phyloP scores from a whole-genome alignment of 495 filamentous ascomycete genomes.

The Talaromyces trachyspermus region DNA sequence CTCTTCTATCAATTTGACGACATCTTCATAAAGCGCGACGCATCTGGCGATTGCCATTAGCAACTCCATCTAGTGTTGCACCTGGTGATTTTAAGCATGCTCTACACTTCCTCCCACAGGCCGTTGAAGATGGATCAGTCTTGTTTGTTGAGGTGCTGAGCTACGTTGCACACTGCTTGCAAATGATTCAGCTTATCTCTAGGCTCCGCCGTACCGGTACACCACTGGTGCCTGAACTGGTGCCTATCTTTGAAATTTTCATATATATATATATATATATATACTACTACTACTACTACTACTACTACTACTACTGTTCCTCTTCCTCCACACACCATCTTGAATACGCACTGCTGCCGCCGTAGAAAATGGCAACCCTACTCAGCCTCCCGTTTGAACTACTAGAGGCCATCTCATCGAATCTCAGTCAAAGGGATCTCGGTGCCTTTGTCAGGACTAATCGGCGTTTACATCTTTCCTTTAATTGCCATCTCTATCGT shows the following conservation, averaged over 20 bases:
- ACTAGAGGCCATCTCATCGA: neutral
- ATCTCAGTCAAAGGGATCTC: neutral
- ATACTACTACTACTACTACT: too few species aligned
- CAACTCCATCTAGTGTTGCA: too few species aligned
- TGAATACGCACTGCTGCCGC: too few species aligned
- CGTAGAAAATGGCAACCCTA: neutral
- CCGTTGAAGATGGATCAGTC: conserved; percentile 43
- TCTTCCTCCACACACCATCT: too few species aligned
- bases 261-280: too few species aligned
- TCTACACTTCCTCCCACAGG: conserved; percentile 39
- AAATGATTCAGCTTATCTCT: conserved; percentile 16
- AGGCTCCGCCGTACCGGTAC: too few species aligned
- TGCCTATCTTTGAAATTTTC: too few species aligned
- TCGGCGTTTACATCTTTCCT: neutral
- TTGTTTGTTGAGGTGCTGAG: conserved; percentile 44
- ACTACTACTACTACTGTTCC: too few species aligned
- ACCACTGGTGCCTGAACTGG: too few species aligned
- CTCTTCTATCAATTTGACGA: too few species aligned
- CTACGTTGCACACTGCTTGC: conserved; percentile 46
- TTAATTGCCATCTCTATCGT: neutral
- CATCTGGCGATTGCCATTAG: too few species aligned
- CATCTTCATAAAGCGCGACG: too few species aligned
- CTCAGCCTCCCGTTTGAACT: neutral
- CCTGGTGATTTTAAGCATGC: conserved; percentile 43
- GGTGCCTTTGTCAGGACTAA: neutral